Percentiles rank a stretch among this genome's conserved stretches.
phyloP scores from a whole-genome alignment of 768 basidiomycete genomes.

The Mycena chlorophos region DNA sequence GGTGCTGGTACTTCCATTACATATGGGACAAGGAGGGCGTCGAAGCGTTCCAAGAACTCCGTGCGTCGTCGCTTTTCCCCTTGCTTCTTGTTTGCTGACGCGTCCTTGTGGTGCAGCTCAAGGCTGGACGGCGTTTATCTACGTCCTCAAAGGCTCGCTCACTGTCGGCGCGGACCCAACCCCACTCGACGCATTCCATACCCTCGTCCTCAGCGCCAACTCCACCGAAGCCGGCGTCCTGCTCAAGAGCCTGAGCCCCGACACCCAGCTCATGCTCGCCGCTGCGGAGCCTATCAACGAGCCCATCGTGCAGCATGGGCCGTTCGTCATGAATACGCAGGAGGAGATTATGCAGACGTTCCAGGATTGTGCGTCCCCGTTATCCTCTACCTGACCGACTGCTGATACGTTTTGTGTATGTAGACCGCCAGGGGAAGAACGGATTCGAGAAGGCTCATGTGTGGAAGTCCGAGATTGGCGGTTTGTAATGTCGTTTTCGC shows the following conservation, averaged over 20 bases:
- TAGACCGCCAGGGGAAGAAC: conserved; percentile 74
- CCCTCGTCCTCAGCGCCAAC: conserved; percentile 74
- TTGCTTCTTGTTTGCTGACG: background rate
- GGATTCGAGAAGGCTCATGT: conserved; percentile 89
- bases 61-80: conserved; percentile 39
- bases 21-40: conserved; percentile 60
- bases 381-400: conserved; percentile 6
- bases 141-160: conserved; percentile 69
- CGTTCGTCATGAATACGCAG: conserved; percentile 81
- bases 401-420: conserved; percentile 5
- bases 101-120: conserved; percentile 42
- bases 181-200: conserved; percentile 65
- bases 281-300: conserved; percentile 91
- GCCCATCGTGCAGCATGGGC: conserved; percentile 82
- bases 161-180: conserved; percentile 50
- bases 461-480: conserved; percentile 82
- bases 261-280: conserved; percentile 75
- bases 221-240: conserved; percentile 65
- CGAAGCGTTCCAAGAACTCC: conserved; percentile 78
- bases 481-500: background rate
- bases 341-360: conserved; percentile 84
- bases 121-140: conserved; percentile 91
- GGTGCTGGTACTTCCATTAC: conserved; percentile 91
- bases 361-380: conserved; percentile 61
- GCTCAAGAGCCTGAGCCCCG: conserved; percentile 56